These are phyloP conservation scores for Epichloe sylvatica DNA, from an alignment of 2,329 filamentous ascomycete species.

Conservation along the genomic window DNA sequence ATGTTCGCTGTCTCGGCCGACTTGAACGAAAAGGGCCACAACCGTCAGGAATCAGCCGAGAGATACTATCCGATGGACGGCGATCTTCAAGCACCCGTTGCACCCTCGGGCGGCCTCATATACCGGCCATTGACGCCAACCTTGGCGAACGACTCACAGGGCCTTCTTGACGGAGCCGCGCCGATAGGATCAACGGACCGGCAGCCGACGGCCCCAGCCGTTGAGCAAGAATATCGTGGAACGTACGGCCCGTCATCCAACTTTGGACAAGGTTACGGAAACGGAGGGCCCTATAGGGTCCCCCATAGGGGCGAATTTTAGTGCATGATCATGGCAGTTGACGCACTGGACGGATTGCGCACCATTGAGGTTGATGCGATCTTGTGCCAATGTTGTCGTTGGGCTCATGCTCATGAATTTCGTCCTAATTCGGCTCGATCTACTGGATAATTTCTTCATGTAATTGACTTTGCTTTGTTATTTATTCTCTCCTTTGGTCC, in stretches of 20 bases:
- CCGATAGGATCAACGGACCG: constrained; percentile 21
- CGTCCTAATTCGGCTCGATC: not conserved
- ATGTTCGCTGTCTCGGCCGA: constrained; percentile 31
- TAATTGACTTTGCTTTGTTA: not conserved
- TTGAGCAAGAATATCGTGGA: constrained; percentile 5
- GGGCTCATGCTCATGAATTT: not conserved
- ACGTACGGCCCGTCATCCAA: constrained; percentile 9
- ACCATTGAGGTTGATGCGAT: not conserved
- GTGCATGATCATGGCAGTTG: not conserved
- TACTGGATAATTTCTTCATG: not conserved
- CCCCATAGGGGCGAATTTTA: not conserved
- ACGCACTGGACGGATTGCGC: not conserved
- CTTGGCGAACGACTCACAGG: constrained; percentile 21
- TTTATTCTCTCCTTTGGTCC: not conserved
- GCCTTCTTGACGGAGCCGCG: constrained; percentile 26
- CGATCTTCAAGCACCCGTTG: constrained; percentile 9
- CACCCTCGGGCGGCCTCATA: constrained; percentile 14
- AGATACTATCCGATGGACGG: constrained; percentile 16
- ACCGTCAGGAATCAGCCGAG: constrained; percentile 21
- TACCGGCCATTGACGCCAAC: constrained; percentile 26
- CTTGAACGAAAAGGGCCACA: constrained; percentile 20
- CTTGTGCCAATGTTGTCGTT: not conserved
- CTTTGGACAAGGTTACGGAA: constrained; percentile 8
- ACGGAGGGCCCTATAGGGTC: not conserved
- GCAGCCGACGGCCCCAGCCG: not conserved